phyloP scores from a whole-genome alignment of 305 asterid species.

The Solanum aculeatissimum region DNA sequence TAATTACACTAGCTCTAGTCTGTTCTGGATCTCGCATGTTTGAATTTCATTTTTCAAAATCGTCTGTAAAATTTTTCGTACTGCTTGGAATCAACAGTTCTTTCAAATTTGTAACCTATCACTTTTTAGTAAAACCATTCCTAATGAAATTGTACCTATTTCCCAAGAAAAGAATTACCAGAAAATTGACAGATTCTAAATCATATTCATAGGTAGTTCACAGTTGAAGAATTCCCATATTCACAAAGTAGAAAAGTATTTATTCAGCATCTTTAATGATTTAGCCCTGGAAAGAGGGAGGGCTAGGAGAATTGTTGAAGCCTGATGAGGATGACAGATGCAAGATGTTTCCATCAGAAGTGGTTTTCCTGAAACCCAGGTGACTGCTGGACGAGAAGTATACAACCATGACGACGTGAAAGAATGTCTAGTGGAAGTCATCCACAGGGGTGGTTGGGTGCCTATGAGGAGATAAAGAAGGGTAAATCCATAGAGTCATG shows the following conservation, averaged over 20 bases:
- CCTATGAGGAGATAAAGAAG: neutral
- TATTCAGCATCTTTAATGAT: neutral
- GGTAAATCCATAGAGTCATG: neutral
- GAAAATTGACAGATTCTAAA: neutral
- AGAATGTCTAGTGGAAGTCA: neutral
- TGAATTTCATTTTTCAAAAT: neutral
- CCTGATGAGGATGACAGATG: neutral
- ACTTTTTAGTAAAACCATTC: neutral
- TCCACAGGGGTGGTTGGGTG: neutral
- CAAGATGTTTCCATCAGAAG: neutral
- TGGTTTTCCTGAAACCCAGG: neutral
- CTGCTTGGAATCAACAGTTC: neutral
- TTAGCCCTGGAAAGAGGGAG: neutral
- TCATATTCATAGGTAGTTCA: neutral
- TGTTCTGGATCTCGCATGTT: neutral
- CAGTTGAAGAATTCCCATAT: neutral
- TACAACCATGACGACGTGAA: neutral
- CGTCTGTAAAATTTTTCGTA: neutral
- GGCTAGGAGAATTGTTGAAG: neutral
- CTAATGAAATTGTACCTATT: neutral
- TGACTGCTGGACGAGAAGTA: neutral
- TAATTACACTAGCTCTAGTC: neutral
- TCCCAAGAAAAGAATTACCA: neutral
- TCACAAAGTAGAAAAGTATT: neutral
- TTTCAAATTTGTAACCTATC: neutral